Base-by-base conservation (phyloP, 176 grass and related monocot genomes). In the Oryza officinalis region DNA sequence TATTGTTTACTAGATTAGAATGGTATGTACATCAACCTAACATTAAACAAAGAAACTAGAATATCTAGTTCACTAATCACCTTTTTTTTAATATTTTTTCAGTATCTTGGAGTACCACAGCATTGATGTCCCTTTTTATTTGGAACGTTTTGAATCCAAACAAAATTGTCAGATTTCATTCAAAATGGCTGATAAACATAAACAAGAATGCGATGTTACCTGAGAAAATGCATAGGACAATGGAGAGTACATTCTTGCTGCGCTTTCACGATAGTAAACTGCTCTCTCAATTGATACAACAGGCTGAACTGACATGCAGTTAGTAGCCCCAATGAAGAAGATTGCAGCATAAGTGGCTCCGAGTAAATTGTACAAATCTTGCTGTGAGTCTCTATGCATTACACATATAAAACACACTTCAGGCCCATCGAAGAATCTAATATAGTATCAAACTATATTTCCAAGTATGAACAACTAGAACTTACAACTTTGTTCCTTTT, bases 201-300 rank as follows among this genome's bases (percentile, higher is more conserved):
- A 75, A 17, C 94, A 57, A 78, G 95, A 90, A 49, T 92, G 95
- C 59, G 33, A 35, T 35, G 33, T 71, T 92, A 97, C 95, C 84
- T 94, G 95, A 69, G 92, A 88, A 86, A 97, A 89, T 63, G 95
- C 95, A 47, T 94, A 97, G 47, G 95, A 80, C 69, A 97, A 79
- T 37, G 95, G 84, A 76, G 95, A 97, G 86, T 97, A 97, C 95
- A 94, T 94, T 60, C 95, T 92, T 1, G 95, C 95, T 71, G 95
- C 95, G 32, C 85, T 97, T 86, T 97, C 95, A 25, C 92, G 92
- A 57, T 97, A 97, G 75, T 89, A 94, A 59, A 97, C 95, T 23
- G 92, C 80, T 75, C 95, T 81, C 84, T 97, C 95, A 17, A 97
- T 78, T 8, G 80, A 79, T 64, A 94, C 88, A 20, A 98, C 61